Percentiles rank a stretch among this genome's conserved stretches.
Evolutionary conservation across 371 early-diverging fungal genomes (phyloP).

Genomic region (Mortierella polycephala): DNA sequence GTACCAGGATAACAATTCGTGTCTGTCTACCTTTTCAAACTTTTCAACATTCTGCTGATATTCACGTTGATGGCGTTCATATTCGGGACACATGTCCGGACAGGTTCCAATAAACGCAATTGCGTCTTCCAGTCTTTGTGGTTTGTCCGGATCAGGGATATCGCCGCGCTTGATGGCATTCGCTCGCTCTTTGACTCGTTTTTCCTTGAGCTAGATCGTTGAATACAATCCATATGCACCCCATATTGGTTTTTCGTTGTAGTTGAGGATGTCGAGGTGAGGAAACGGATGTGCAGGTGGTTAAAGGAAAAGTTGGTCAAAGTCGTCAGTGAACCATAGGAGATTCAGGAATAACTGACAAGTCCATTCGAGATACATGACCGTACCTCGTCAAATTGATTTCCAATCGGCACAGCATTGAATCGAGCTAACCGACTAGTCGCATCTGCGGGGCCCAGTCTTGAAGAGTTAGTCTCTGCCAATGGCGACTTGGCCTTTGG

Average conservation of each 20-base stretch:
- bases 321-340: no score
- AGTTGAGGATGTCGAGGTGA: neutral
- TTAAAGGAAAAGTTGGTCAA: neutral
- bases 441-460: conserved; percentile 3
- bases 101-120: conserved; percentile 84
- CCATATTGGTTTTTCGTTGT: neutral
- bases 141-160: conserved; percentile 72
- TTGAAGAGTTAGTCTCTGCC: neutral
- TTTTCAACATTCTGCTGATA: conserved; percentile 74
- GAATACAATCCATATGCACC: no score
- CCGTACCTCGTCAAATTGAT: conserved; percentile 40
- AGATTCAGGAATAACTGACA: neutral
- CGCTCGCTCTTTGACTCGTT: conserved; percentile 58
- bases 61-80: conserved; percentile 90
- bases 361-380: neutral
- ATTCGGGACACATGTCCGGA: conserved; percentile 89
- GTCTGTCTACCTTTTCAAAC: conserved; percentile 73
- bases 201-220: conserved; percentile 56
- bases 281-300: neutral
- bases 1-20: neutral
- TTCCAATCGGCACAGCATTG: conserved; percentile 28
- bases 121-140: conserved; percentile 70
- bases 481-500: conserved; percentile 1
- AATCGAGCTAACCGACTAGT: conserved; percentile 48
- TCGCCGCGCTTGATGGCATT: conserved; percentile 59